phyloP scores from a whole-genome alignment of 768 basidiomycete species.

The Guyanaporus albipodus region DNA sequence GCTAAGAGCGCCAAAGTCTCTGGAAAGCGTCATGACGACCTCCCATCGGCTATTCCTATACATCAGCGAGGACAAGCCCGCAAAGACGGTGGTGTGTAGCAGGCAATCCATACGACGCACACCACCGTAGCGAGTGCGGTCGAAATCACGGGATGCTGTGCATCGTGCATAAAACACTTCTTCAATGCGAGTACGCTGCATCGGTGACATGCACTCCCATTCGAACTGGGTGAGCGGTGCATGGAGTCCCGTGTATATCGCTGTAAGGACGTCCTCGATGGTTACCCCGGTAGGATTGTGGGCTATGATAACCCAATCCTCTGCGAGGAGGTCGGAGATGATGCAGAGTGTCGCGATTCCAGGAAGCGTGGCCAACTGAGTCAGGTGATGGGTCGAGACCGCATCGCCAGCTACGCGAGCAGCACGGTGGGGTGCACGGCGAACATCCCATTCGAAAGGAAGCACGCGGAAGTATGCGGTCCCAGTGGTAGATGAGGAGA shows the following conservation, averaged over 20 bases:
- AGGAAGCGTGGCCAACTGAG: slow-evolving; percentile 43
- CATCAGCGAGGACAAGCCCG: slow-evolving; percentile 44
- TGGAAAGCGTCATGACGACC: slow-evolving; percentile 43
- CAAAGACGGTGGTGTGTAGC: slow-evolving; percentile 46
- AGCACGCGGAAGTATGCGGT: slow-evolving; percentile 8
- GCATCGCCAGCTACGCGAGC: slow-evolving; percentile 13
- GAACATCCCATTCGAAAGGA: slow-evolving; percentile 48
- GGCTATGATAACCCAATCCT: slow-evolving; percentile 40
- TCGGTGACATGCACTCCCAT: slow-evolving; percentile 40
- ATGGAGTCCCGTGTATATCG: slow-evolving; percentile 40
- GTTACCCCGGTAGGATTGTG: slow-evolving; percentile 47
- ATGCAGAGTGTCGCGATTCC: slow-evolving; percentile 36
- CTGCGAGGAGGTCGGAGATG: slow-evolving; percentile 44
- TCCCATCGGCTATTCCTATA: slow-evolving; percentile 38
- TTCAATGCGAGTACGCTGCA: slow-evolving; percentile 42
- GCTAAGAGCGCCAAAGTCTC: slow-evolving; percentile 22
- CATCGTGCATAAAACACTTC: slow-evolving; percentile 45
- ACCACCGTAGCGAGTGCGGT: slow-evolving; percentile 36
- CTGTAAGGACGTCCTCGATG: slow-evolving; percentile 45
- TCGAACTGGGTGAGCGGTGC: slow-evolving; percentile 38
- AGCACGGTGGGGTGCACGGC: slow-evolving; percentile 35
- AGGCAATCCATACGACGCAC: slow-evolving; percentile 49
- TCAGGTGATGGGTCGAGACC: slow-evolving; percentile 27
- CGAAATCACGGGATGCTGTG: slow-evolving; percentile 35
- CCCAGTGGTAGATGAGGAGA: slow-evolving; percentile 12